Conservation (phyloP, 352 stramenopile genomes). For the Poterioochromonas sp. region DNA sequence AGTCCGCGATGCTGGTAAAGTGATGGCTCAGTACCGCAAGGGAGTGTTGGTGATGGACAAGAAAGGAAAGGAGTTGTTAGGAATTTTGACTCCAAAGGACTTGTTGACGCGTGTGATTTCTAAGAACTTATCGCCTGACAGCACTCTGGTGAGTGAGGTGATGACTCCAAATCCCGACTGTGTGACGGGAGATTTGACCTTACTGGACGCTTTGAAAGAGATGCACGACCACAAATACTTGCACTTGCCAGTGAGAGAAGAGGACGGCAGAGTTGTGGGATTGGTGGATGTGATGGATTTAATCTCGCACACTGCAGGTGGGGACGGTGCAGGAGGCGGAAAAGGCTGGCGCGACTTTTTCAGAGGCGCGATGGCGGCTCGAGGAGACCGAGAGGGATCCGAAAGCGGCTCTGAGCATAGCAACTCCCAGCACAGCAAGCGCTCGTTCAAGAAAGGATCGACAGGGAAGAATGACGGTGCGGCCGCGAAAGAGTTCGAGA, state of each 20-base stretch:
- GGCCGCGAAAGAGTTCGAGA: conserved; percentile 20
- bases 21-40: conserved; percentile 82
- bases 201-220: conserved; percentile 89
- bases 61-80: conserved; percentile 68
- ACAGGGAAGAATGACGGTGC: too few species aligned
- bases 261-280: conserved; percentile 64
- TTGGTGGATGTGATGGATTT: conserved; percentile 91
- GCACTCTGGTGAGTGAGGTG: conserved; percentile 75
- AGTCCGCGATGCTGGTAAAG: conserved; percentile 74
- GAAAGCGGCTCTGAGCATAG: too few species aligned
- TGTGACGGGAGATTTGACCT: conserved; percentile 73
- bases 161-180: conserved; percentile 92
- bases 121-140: conserved; percentile 73
- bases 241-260: conserved; percentile 84
- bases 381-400: too few species aligned
- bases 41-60: conserved; percentile 83
- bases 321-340: neutral
- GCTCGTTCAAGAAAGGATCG: too few species aligned
- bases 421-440: too few species aligned
- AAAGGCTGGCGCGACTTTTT: conserved; percentile 16
- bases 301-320: conserved; percentile 50
- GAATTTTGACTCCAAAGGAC: conserved; percentile 90
- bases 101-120: conserved; percentile 86
- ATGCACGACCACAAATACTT: conserved; percentile 95
- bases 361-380: conserved; percentile 21